A percentile compares a stretch with the other conserved stretches of the same genome.
Evolutionary conservation across 306 rosid genomes (phyloP).

Genomic region (Arachis stenosperma): DNA sequence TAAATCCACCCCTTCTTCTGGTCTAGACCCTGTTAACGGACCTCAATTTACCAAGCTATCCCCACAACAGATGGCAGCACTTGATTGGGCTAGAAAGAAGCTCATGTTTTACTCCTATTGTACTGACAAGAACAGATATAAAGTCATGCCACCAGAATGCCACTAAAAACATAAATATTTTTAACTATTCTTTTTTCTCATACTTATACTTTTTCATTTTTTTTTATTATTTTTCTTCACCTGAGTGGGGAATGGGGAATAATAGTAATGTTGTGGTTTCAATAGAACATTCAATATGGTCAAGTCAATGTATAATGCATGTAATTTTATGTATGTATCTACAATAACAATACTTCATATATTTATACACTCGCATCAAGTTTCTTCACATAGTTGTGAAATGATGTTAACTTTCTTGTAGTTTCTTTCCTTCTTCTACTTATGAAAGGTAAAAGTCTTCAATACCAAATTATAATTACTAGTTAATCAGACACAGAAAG

Average conservation of each 20-base stretch:
- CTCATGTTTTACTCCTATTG: slow-evolving; percentile 97
- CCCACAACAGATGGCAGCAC: slow-evolving; percentile 63
- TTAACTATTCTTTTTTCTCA: slow-evolving; percentile 11
- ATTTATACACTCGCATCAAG: too few relatives aligned
- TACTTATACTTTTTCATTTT: neutral
- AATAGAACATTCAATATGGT: slow-evolving; percentile 2
- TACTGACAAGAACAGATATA: slow-evolving; percentile 68
- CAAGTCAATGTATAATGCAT: neutral
- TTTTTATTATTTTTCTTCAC: neutral
- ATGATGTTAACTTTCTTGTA: too few relatives aligned
- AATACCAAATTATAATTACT: too few relatives aligned
- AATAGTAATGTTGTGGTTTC: slow-evolving; percentile 35
- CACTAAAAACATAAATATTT: slow-evolving; percentile 28
- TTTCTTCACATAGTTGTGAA: too few relatives aligned
- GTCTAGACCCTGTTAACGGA: slow-evolving; percentile 75
- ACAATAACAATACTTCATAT: neutral
- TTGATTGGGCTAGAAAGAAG: slow-evolving; percentile 96
- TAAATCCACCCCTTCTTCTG: slow-evolving; percentile 45
- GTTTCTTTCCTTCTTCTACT: too few relatives aligned
- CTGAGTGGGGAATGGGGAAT: slow-evolving; percentile 3
- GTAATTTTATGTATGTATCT: neutral
- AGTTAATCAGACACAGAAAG: too few relatives aligned
- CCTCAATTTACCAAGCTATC: slow-evolving; percentile 70
- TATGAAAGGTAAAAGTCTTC: too few relatives aligned
- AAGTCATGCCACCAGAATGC: slow-evolving; percentile 90